Evolutionary conservation across 148 eudicot species (phyloP).

Genomic region (Amaranthus palmeri): DNA sequence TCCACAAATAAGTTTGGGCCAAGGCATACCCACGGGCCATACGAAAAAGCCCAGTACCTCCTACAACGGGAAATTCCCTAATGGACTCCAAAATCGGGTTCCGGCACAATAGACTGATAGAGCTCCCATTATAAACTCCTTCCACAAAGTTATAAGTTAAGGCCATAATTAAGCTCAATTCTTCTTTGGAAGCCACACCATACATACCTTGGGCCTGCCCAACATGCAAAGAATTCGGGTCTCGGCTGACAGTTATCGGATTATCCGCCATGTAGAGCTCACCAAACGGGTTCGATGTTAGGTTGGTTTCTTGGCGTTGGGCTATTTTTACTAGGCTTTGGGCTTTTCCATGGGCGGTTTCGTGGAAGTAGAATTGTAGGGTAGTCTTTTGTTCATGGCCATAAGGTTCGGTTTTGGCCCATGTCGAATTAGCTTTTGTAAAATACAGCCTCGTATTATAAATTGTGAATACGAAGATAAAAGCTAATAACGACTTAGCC

Average conservation of each 20-base stretch:
- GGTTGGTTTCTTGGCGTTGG: slow-evolving; percentile 15
- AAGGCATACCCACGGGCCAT: slow-evolving; percentile 39
- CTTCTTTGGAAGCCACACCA: slow-evolving; percentile 14
- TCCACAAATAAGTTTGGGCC: slow-evolving; percentile 18
- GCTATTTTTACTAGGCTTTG: slow-evolving; percentile 29
- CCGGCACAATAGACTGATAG: slow-evolving; percentile 28
- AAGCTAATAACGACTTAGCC: no score
- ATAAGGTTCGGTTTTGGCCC: slow-evolving; percentile 21
- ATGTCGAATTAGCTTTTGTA: slow-evolving; percentile 11
- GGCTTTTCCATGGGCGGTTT: slow-evolving; percentile 20
- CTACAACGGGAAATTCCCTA: slow-evolving; percentile 42
- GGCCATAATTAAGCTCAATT: slow-evolving; percentile 19
- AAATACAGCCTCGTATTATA: no score
- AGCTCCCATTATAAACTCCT: slow-evolving; percentile 46
- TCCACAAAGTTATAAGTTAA: slow-evolving; percentile 26
- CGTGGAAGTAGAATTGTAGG: slow-evolving; percentile 49
- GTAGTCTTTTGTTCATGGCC: slow-evolving; percentile 21
- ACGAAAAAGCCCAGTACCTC: slow-evolving; percentile 47
- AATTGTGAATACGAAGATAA: no score
- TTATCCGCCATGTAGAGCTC: slow-evolving; percentile 31
- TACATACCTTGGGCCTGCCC: slow-evolving; percentile 51
- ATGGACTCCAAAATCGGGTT: slow-evolving; percentile 15
- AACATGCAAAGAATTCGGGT: slow-evolving; percentile 26
- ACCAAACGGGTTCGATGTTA: slow-evolving; percentile 31
- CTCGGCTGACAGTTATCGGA: slow-evolving; percentile 32